These are phyloP conservation scores for Kuraishia piskuri DNA, from an alignment of 805 yeast genomes.

Conservation along the genomic window DNA sequence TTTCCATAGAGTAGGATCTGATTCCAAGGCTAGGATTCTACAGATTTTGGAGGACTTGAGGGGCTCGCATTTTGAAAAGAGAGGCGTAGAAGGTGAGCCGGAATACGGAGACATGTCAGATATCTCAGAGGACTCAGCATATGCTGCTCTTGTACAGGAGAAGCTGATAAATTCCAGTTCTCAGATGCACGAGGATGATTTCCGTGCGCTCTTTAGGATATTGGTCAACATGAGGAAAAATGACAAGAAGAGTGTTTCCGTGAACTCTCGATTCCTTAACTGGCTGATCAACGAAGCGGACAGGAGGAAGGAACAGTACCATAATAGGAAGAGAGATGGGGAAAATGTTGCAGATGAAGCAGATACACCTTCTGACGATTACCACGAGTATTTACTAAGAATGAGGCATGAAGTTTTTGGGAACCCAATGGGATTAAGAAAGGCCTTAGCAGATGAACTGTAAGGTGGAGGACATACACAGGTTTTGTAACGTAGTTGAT, in stretches of 20 bases:
- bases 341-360: conserved; percentile 19
- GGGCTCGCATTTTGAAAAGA: background rate
- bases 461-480: conserved; percentile 11
- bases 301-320: conserved; percentile 15
- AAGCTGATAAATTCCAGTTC: conserved; percentile 2
- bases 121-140: conserved; percentile 25
- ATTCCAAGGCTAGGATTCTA: conserved; percentile 28
- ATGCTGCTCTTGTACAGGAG: conserved; percentile 8
- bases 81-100: conserved; percentile 6
- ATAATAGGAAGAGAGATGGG: conserved; percentile 14
- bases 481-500: too few species aligned
- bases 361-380: conserved; percentile 15
- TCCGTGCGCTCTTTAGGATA: conserved; percentile 32
- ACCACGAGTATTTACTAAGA: conserved; percentile 16
- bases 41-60: conserved; percentile 36
- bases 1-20: conserved; percentile 14
- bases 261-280: conserved; percentile 36
- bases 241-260: conserved; percentile 22
- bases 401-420: conserved; percentile 46
- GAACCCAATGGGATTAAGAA: conserved; percentile 62
- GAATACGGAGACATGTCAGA: conserved; percentile 26
- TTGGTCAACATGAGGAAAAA: conserved; percentile 23
- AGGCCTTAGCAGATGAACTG: conserved; percentile 45
- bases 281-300: conserved; percentile 53
- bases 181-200: conserved; percentile 26